Evolutionary conservation across 2,329 filamentous ascomycete species (phyloP).

Genomic region (Botrytis medusae): DNA sequence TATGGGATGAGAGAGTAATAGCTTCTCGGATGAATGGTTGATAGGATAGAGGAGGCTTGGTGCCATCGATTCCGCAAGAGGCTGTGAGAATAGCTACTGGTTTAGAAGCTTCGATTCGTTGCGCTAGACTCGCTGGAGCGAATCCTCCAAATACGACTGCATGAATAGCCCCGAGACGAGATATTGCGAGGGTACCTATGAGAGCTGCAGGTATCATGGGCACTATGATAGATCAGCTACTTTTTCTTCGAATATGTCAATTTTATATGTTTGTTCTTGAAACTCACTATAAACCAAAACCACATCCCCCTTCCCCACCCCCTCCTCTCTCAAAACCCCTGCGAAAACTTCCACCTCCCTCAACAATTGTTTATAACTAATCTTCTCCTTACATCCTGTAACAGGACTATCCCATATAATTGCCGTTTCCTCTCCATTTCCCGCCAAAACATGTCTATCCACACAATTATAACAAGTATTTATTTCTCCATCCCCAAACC

Average conservation of each 20-base stretch:
- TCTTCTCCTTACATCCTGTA: conserved; percentile 66
- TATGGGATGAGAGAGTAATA: conserved; percentile 63
- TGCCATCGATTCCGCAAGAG: conserved; percentile 87
- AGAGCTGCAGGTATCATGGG: conserved; percentile 91
- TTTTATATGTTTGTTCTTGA: too few species aligned
- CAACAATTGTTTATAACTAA: conserved; percentile 74
- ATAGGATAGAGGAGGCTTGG: conserved; percentile 78
- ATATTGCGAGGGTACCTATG: conserved; percentile 81
- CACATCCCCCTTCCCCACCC: conserved; percentile 79
- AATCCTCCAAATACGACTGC: conserved; percentile 94
- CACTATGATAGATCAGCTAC: conserved; percentile 54
- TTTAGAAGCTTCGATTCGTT: conserved; percentile 80
- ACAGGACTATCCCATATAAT: conserved; percentile 90
- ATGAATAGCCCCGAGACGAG: conserved; percentile 82
- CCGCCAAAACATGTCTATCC: conserved; percentile 80
- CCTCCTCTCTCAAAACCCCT: conserved; percentile 77
- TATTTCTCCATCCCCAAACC: conserved; percentile 87
- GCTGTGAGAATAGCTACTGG: conserved; percentile 80
- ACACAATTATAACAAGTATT: conserved; percentile 91
- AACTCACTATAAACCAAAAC: conserved; percentile 82
- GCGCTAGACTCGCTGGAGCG: conserved; percentile 74
- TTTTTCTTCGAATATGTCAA: conserved; percentile 17
- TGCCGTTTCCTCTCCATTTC: conserved; percentile 71
- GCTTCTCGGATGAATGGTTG: conserved; percentile 74
- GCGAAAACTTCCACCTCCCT: conserved; percentile 80